Evolutionary conservation across 805 yeast species (phyloP).

Genomic region (Lachancea lanzarotensis): DNA sequence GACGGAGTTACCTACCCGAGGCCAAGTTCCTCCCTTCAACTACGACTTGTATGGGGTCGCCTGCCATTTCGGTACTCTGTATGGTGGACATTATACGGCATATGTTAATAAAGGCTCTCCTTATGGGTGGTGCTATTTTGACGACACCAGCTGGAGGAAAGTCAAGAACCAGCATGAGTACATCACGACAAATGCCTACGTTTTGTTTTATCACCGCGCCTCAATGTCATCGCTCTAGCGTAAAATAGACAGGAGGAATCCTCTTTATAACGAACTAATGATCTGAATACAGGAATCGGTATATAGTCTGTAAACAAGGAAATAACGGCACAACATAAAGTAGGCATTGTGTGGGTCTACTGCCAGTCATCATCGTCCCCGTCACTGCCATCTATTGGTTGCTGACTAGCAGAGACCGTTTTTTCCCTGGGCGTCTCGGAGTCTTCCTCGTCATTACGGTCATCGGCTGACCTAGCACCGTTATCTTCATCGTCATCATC

Average conservation of each 20-base stretch:
- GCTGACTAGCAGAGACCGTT: neutral
- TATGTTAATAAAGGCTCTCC: constrained; percentile 57
- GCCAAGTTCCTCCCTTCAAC: constrained; percentile 73
- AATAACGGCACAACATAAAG: too few relatives aligned
- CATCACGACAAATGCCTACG: constrained; percentile 71
- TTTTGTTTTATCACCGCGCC: constrained; percentile 61
- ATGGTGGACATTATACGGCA: constrained; percentile 86
- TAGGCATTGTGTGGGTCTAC: constrained; percentile 18
- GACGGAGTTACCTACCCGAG: constrained; percentile 51
- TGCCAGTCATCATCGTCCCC: constrained; percentile 62
- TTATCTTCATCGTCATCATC: constrained; percentile 32
- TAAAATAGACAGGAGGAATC: neutral
- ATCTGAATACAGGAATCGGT: neutral
- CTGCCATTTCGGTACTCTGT: constrained; percentile 73
- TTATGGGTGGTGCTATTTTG: constrained; percentile 75
- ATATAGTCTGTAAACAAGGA: too few relatives aligned
- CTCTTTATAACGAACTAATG: constrained; percentile 5
- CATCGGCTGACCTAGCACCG: neutral
- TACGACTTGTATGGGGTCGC: constrained; percentile 77
- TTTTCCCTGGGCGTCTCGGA: neutral
- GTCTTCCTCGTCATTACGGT: constrained; percentile 7
- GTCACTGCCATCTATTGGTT: constrained; percentile 29
- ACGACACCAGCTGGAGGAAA: constrained; percentile 63
- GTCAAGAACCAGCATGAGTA: constrained; percentile 47
- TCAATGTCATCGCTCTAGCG: constrained; percentile 11